Conservation (phyloP, 768 basidiomycete species). For the Astraeus odoratus region DNA sequence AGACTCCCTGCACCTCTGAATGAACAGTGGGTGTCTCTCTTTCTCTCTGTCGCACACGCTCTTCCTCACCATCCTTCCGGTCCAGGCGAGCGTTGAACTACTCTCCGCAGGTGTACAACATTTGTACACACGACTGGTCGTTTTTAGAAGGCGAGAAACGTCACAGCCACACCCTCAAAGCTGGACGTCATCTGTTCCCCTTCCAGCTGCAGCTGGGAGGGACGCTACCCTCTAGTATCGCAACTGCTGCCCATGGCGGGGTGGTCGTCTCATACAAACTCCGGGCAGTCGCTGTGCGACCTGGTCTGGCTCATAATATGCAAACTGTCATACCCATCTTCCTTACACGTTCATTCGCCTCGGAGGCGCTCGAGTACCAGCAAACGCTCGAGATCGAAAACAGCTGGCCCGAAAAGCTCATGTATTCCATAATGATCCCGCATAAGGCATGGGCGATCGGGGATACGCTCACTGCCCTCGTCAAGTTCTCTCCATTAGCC, state of each 20-base stretch:
- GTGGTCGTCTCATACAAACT: constrained; percentile 84
- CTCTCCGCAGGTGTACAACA: constrained; percentile 45
- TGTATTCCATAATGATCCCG: constrained; percentile 90
- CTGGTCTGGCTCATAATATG: constrained; percentile 67
- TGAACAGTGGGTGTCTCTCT: constrained; percentile 50
- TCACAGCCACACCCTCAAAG: constrained; percentile 85
- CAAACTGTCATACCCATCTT: constrained; percentile 54
- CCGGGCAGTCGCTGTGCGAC: constrained; percentile 73
- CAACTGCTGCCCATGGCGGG: constrained; percentile 46
- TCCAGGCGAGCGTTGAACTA: constrained; percentile 15
- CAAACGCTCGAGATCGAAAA: constrained; percentile 95
- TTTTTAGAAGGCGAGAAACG: constrained; percentile 81
- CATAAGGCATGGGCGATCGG: constrained; percentile 96
- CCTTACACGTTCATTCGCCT: constrained; percentile 65
- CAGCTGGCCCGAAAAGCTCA: constrained; percentile 95
- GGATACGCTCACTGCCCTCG: constrained; percentile 70
- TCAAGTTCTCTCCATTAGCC: constrained; percentile 81
- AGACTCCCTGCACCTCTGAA: constrained; percentile 50
- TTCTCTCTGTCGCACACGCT: constrained; percentile 4
- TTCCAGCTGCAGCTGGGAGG: constrained; percentile 86
- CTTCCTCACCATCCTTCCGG: constrained; percentile 4
- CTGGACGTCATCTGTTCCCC: constrained; percentile 90
- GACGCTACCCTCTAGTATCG: constrained; percentile 72
- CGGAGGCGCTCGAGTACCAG: constrained; percentile 90
- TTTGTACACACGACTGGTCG: constrained; percentile 86